Base-by-base conservation (phyloP, 2,329 filamentous ascomycete genomes). In the Rhynchosporium graminicola region DNA sequence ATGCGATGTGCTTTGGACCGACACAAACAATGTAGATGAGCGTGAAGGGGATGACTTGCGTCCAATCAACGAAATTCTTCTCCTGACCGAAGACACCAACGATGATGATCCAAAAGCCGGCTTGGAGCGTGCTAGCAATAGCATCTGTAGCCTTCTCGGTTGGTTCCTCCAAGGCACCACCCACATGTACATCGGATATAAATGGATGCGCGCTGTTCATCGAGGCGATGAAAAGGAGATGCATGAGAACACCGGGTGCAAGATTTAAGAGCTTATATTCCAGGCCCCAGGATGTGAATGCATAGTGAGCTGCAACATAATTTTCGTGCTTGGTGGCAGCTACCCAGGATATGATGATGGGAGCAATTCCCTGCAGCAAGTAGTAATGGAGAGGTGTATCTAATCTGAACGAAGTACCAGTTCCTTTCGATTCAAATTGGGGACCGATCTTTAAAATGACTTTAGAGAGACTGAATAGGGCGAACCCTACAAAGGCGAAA, bases 1-100 rank as follows among this genome's bases (percentile, higher is more conserved):
- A 68, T 8, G 66, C 66, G 31, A 73, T 72, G 28, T 71, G 68
- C 57, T 63, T 68, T 43, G 69, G 69, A 2, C 71, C 71, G 15
- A 71, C 62, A 45, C 65, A 65, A 42, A 67, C 57, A 50, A 69
- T 59, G 42, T 71, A 71, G 26, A 72, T 63, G 38, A 69, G n/a
- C 12, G 65, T 61, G 28, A 72, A 70, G 3, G 65, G 40, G 13
- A 69, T 50, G 38, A 67, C 65, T 65, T 73, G 71, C 10, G 65
- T 51, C 66, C 69, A 70, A 40, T 70, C 63, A n/a, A 72, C 31
- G 38, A 68, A 61, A 9, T 62, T 71, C 9, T 61, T 62, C 46
- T 72, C 71, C 15, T 61, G 63, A 1, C 66, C 63, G 36, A 69
- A 42, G 29, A 68, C 61, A 8, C 67, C 68, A 43, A 71, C 43